Evolutionary conservation across 257 asterid genomes (phyloP).

Genomic region (Jasminum sambac): DNA sequence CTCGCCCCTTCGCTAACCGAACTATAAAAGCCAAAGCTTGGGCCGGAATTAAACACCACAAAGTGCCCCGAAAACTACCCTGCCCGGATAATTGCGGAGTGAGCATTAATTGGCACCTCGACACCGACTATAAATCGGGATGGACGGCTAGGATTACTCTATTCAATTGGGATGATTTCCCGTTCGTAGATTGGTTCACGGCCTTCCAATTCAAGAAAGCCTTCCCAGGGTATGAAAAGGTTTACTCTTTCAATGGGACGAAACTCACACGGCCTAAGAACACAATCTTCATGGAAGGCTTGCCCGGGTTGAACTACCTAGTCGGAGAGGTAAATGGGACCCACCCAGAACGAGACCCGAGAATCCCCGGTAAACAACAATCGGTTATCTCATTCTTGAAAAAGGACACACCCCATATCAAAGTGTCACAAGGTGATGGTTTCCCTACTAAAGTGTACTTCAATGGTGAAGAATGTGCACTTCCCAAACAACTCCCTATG

Average conservation of each 20-base stretch:
- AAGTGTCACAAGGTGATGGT: slow-evolving; percentile 68
- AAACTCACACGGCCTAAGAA: slow-evolving; percentile 31
- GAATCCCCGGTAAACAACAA: slow-evolving; percentile 90
- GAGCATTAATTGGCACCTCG: slow-evolving; percentile 90
- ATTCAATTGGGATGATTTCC: slow-evolving; percentile 72
- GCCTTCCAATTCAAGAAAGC: slow-evolving; percentile 65
- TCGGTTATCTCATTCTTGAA: slow-evolving; percentile 74
- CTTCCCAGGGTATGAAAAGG: slow-evolving; percentile 57
- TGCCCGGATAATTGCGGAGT: slow-evolving; percentile 95
- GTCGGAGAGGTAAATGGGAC: slow-evolving; percentile 83
- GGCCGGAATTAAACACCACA: slow-evolving; percentile 43
- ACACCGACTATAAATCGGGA: slow-evolving; percentile 69
- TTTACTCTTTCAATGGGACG: slow-evolving; percentile 80
- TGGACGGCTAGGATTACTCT: slow-evolving; percentile 90
- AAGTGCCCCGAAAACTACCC: slow-evolving; percentile 54
- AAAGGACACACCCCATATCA: slow-evolving; percentile 35
- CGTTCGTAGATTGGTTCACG: slow-evolving; percentile 73
- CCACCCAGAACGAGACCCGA: slow-evolving; percentile 58
- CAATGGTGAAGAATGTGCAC: slow-evolving; percentile 92
- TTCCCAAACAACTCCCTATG: slow-evolving; percentile 57
- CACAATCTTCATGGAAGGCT: slow-evolving; percentile 83
- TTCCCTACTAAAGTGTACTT: slow-evolving; percentile 73
- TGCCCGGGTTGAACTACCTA: slow-evolving; percentile 71
- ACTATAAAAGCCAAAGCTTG: slow-evolving; percentile 60
- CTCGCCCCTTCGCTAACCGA: slow-evolving; percentile 69